Evolutionary conservation across 2,329 filamentous ascomycete species (phyloP), one percentile per base, ranked within the genome.

Genomic region (Cytospora piceicola): DNA sequence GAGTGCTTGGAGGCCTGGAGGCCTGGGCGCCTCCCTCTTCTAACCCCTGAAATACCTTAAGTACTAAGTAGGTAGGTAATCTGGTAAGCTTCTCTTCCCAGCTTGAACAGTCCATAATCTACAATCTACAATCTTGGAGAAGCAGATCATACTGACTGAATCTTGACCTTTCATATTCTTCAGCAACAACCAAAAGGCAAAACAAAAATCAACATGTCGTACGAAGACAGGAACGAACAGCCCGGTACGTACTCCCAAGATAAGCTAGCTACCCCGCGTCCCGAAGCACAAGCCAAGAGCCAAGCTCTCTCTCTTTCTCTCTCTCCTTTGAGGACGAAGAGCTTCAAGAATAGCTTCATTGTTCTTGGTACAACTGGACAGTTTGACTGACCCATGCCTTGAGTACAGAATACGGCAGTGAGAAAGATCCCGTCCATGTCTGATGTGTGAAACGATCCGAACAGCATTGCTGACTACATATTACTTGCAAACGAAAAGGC

Each of bases 171-270:
- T 7, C n/a, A 17, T 30, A 32, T 49, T 11, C 27, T 32, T 29
- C 24, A 29, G 0, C 27, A 11, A 29, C 27, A n/a, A 49, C 4
- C 22, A 51, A 30, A 15, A 49, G 61, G 12, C 24, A 29, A 39
- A 8, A 7, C 12, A 34, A 29, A 24, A 24, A 61, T n/a, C 7
- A 17, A 36, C 15, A 67, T 67, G 66, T 67, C 66, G 54, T 61
- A 61, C 52, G 63, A 61, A 46, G 59, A 46, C 24, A 27, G 29
- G 30, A 36, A 57, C 42, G 56, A 61, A 46, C 61, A 69, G 54
- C 72, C 73, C 63, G 70, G 70, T 71, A 57, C 63, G 67, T 61
- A 42, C 27, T 4, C 17, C n/a, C 53, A 49, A 32, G 32, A 22
- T 24, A 58, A 58, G 27, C 27, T 29, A 67, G 66, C 66, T 67